Evolutionary conservation across 441 rosid genomes (phyloP).

Genomic region (Corymbia citriodora): DNA sequence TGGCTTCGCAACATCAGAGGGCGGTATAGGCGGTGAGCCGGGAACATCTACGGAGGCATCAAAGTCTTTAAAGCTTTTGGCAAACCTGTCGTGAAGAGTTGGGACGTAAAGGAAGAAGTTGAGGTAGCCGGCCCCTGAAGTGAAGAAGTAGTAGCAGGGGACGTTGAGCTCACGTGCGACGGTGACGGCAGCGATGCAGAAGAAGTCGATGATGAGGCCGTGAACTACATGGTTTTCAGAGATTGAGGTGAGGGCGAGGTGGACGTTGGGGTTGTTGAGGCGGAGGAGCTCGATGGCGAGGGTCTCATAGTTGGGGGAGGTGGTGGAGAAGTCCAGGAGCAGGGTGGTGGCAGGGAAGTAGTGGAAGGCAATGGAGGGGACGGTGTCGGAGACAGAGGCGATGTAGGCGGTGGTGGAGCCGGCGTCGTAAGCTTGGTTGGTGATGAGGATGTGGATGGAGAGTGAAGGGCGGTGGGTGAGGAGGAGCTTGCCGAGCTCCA

Average conservation of each 20-base stretch:
- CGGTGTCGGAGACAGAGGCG: constrained; percentile 11
- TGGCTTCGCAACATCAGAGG: neutral
- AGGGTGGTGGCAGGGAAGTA: neutral
- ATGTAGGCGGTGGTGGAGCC: constrained; percentile 25
- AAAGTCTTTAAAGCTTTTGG: neutral
- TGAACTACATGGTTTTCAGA: neutral
- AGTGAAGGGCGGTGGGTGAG: neutral
- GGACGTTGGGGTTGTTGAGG: neutral
- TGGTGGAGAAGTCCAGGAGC: neutral
- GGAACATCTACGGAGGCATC: neutral
- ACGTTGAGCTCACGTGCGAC: neutral
- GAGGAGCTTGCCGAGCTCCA: neutral
- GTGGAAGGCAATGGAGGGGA: neutral
- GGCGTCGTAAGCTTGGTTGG: constrained; percentile 6
- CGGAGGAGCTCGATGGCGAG: neutral
- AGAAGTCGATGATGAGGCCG: neutral
- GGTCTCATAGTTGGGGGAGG: neutral
- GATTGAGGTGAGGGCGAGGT: neutral
- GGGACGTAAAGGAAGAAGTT: neutral
- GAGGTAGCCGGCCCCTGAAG: neutral
- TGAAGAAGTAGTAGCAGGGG: neutral
- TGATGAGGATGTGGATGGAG: neutral
- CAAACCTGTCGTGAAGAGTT: neutral
- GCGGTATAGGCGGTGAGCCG: neutral
- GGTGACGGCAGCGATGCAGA: neutral